Percentiles rank a stretch among this genome's conserved stretches.
These are phyloP conservation scores for Bocquillonia castaneifolia DNA, from an alignment of 441 rosid species.

Conservation along the genomic window DNA sequence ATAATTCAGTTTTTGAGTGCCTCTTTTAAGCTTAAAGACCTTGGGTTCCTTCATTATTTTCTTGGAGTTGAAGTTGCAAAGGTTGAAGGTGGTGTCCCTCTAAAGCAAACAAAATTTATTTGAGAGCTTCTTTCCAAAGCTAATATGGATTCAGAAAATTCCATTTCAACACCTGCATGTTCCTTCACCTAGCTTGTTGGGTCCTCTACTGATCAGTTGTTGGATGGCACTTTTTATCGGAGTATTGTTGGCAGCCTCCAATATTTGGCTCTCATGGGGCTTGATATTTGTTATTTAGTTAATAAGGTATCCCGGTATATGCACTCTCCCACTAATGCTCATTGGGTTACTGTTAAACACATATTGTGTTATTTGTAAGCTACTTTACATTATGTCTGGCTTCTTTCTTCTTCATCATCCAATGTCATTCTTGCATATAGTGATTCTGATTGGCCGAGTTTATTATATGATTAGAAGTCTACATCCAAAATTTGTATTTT, in stretches of 20 bases:
- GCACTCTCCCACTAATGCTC: rapidly evolving
- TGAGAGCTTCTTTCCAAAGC: not conserved
- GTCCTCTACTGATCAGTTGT: rapidly evolving
- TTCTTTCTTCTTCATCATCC: not conserved
- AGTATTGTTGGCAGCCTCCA: not conserved
- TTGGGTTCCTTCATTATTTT: not conserved
- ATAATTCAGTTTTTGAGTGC: not conserved
- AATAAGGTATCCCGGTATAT: not conserved
- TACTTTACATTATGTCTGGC: too few relatives aligned
- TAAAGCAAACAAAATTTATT: not conserved
- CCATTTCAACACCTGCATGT: rapidly evolving
- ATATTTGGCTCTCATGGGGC: not conserved
- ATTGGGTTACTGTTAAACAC: not conserved
- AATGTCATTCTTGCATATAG: not conserved
- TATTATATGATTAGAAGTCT: not conserved
- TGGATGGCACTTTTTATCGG: not conserved
- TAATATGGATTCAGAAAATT: not conserved
- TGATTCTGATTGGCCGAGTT: not conserved
- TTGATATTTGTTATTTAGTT: not conserved
- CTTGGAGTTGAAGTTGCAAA: not conserved
- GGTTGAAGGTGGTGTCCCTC: not conserved
- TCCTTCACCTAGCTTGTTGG: rapidly evolving
- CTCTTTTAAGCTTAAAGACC: not conserved
- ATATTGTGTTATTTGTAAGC: not conserved
- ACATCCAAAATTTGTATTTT: not conserved